Evolutionary conservation across 1,284 basidiomycete genomes (phyloP), one percentile per base, ranked within the genome.

Genomic region (Apiotrichum veenhuisii): DNA sequence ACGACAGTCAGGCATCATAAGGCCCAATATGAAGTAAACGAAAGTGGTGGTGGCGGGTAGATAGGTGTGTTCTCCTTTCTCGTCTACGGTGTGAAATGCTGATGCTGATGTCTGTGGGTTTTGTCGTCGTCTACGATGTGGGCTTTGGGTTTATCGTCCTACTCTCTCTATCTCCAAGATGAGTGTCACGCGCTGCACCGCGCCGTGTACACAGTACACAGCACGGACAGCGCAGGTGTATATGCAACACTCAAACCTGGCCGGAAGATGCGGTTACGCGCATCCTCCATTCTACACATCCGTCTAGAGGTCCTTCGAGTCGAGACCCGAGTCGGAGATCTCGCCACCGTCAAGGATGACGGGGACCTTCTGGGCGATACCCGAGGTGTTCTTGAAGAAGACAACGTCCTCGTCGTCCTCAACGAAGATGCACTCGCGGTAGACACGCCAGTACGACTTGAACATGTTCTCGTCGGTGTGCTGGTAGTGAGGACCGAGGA

Each of bases 401-500:
- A 92, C 74, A 61, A 96, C 84, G 69, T 91, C 85, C 54, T 90
- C 91, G 68, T 90, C 87, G 71, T 96, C 91, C 77, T 97, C 93
- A 52, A 96, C 87, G 75, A 91, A 95, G 55, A 74, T 70, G 69
- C 82, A 83, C 45, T 77, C 70, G 52, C 78, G 66, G 70, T 78
- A 78, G 62, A 68, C 71, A 66, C 79, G 80, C 75, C 74, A 83
- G 59, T 82, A 77, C 20, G 79, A 73, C 37, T 75, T 65, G 50
- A 81, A 77, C 69, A 82, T 79, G 75, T 80, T 81, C 69, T 82
- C 81, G 52, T 78, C 71, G 40, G 75, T 75, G 62, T 70, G 74
- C 62, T 77, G 70, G 76, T 82, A 83, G 75, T 82, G 79, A 48
- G 73, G 72, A 49, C 82, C 85, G 50, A 98, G 83, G 69, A 86